Evolutionary conservation across 139 green algal species (phyloP).

Genomic region (Axilococcus clingmanii): DNA sequence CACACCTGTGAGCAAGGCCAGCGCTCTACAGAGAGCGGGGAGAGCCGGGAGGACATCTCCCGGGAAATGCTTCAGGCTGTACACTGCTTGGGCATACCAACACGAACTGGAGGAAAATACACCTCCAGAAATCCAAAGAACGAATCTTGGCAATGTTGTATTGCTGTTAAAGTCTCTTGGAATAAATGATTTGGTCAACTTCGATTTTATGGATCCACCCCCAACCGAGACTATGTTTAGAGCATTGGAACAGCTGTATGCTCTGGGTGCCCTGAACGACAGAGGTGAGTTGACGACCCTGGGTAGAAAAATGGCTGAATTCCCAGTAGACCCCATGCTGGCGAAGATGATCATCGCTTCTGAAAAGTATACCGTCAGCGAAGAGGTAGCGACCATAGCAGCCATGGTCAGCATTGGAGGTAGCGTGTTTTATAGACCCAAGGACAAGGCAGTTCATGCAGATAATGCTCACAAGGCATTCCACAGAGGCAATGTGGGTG

Average conservation of each 20-base stretch:
- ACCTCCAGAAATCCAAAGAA: conserved; percentile 90
- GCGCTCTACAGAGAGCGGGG: conserved; percentile 77
- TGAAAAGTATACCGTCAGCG: conserved; percentile 65
- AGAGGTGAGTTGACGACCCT: conserved; percentile 82
- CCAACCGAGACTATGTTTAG: conserved; percentile 84
- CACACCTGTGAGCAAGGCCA: conserved; percentile 81
- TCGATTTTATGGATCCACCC: conserved; percentile 99
- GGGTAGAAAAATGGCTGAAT: conserved; percentile 93
- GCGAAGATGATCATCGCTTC: conserved; percentile 83
- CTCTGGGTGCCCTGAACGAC: conserved; percentile 93
- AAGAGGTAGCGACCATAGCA: conserved; percentile 82
- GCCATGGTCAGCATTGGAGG: conserved; percentile 88
- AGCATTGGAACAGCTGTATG: conserved; percentile 93
- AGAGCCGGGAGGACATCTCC: conserved; percentile 68
- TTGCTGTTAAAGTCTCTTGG: conserved; percentile 95
- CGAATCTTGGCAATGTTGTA: conserved; percentile 95
- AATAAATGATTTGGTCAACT: conserved; percentile 96
- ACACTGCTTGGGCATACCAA: conserved; percentile 86
- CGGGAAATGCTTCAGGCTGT: conserved; percentile 96
- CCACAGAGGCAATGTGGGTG: conserved; percentile 60
- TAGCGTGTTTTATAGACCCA: conserved; percentile 93
- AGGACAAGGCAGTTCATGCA: conserved; percentile 89
- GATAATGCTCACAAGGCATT: conserved; percentile 91
- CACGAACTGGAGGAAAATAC: conserved; percentile 97
- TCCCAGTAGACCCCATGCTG: conserved; percentile 95